Evolutionary conservation across 805 yeast species (phyloP), one percentile per base, ranked within the genome.

Genomic region (Metschnikowia drakensbergensis): DNA sequence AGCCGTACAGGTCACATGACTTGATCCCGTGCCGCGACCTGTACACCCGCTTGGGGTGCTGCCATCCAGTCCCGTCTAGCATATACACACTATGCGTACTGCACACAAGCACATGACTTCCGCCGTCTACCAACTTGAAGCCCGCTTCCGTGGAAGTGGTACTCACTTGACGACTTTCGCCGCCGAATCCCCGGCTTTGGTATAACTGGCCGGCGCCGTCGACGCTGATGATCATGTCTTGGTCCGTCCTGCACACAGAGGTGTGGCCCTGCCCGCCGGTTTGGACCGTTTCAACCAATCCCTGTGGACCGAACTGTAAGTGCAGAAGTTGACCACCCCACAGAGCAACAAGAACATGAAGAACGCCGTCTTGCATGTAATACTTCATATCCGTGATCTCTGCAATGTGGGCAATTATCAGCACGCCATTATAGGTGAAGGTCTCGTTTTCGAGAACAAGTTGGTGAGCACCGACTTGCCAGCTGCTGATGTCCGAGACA

Each of bases 271-370:
- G 6, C 3, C 36, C 43, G 3, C 43, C 43, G 1, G 43, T 40
- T 5, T n/a, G 8, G 5, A 40, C 30, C 29, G 25, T 30, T 13
- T 31, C 17, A 4, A 10, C 25, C n/a, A 23, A 2, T 6, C n/a
- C 7, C 7, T 25, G n/a, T 7, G 11, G 4, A 1, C 43, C 36
- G 33, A 48, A 51, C 22, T 10, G 9, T 6, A 51, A 4, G 22
- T 45, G 50, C 1, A 32, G 13, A 5, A 53, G 33, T 0, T 5
- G n/a, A 6, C 57, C 56, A 13, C 46, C 47, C 56, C 56, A 53
- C 54, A 51, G 54, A 1, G 38, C 42, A 31, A 46, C 25, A 26
- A 39, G 36, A 8, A 46, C 44, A 3, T 45, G 31, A 28, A 50
- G 23, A 4, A 26, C 4, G 17, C 3, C 25, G 11, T 38, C 47